Evolutionary conservation across 345 rosid genomes (phyloP), one percentile per base, ranked within the genome.

Genomic region (Citrus trifoliata): DNA sequence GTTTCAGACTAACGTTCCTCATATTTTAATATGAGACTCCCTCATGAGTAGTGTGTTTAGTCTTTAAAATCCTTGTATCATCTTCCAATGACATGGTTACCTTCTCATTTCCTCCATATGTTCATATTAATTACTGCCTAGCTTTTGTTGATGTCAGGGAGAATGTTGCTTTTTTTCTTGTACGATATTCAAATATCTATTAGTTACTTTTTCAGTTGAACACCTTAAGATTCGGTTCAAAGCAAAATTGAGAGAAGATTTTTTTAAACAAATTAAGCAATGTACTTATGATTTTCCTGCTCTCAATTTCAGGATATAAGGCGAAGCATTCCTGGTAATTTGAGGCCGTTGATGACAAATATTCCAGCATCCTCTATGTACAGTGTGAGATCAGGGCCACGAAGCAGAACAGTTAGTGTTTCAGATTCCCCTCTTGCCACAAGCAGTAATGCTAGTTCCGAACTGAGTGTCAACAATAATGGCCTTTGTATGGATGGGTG

Each of bases 291-390:
- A 14, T 58, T 74, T 27, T 70, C 22, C 76, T 82, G 67, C 74
- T 79, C 74, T 69, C 46, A 24, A 51, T 65, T 81, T 53, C 97
- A 94, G 99, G 99, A 92, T 65, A 96, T 96, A 90, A 92, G 98
- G 80, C 77, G 93, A 77, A 92, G 89, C 85, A 93, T 96, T 79
- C 98, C 97, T 19, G 90, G 95, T 76, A 97, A 92, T 77, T 87
- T 94, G 79, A 84, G 97, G 85, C 97, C 99, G 28, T 66, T 93
- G 76, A 93, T 93, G 98, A 91, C 97, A 2, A 94, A 94, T 80
- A 94, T 96, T 78, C 99, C 99, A 65, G 98, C 98, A 77, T 94
- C 99, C 24, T 94, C 97, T 73, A 88, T 94, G 98, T 97, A 94
- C 82, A 97, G 98, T 67, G 95, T 93, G 84, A 94, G 99, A 83